Percentiles rank a stretch among this genome's conserved stretches.
Evolutionary conservation across 495 filamentous ascomycete species (phyloP).

Genomic region (Trichoderma gamsii): DNA sequence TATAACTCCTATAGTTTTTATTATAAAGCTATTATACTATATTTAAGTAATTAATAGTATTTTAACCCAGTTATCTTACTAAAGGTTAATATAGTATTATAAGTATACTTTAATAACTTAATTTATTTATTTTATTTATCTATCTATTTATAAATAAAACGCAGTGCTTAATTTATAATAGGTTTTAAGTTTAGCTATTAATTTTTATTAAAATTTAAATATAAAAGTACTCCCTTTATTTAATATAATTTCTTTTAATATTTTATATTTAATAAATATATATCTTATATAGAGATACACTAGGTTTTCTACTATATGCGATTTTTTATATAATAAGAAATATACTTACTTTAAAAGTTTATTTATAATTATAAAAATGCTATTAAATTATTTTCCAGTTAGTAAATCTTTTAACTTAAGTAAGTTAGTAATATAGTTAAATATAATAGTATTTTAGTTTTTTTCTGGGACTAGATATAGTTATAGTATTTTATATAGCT

Average conservation of each 20-base stretch:
- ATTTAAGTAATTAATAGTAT: too few species aligned
- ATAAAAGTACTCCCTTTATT: conserved; percentile 19
- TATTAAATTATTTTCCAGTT: neutral
- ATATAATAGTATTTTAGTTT: too few species aligned
- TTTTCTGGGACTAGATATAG: too few species aligned
- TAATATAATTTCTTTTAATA: conserved; percentile 22
- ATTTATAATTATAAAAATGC: conserved; percentile 29
- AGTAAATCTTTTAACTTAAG: too few species aligned
- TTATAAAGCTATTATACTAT: too few species aligned
- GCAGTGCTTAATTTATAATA: conserved; percentile 22
- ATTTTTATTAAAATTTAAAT: neutral
- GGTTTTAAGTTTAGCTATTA: conserved; percentile 7
- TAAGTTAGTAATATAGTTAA: too few species aligned
- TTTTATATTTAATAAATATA: conserved; percentile 18
- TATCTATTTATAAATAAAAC: conserved; percentile 14
- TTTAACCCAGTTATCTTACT: too few species aligned
- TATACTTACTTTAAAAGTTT: neutral
- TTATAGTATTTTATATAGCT: neutral
- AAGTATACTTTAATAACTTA: conserved; percentile 12
- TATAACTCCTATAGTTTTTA: too few species aligned
- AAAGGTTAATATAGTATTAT: neutral
- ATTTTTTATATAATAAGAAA: neutral
- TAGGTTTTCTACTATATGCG: neutral
- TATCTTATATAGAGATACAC: conserved; percentile 11
- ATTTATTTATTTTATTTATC: conserved; percentile 15